These are phyloP conservation scores for Blastobotrys malaysiensis DNA, from an alignment of 1,139 yeast species.

Conservation along the genomic window DNA sequence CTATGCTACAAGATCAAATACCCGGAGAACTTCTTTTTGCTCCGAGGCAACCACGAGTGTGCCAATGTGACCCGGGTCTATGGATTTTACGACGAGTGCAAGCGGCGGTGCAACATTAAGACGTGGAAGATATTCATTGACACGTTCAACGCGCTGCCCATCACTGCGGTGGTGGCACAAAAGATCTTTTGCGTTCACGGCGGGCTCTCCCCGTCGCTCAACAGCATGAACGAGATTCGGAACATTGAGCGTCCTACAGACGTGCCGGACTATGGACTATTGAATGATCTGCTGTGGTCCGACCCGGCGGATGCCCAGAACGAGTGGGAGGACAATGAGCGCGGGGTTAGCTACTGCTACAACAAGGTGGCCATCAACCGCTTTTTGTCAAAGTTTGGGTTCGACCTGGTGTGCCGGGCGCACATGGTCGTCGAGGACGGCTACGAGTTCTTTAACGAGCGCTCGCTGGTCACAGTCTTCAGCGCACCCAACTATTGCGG, in stretches of 20 bases:
- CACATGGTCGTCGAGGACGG: slow-evolving; percentile 99
- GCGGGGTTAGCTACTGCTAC: slow-evolving; percentile 96
- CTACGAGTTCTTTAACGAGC: slow-evolving; percentile 91
- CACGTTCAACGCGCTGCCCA: slow-evolving; percentile 89
- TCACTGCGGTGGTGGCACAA: slow-evolving; percentile 93
- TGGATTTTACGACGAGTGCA: slow-evolving; percentile 96
- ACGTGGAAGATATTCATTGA: slow-evolving; percentile 93
- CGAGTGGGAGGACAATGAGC: slow-evolving; percentile 97
- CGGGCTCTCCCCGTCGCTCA: slow-evolving; percentile 86
- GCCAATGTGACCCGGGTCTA: slow-evolving; percentile 94
- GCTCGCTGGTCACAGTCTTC: slow-evolving; percentile 89
- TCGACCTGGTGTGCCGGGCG: slow-evolving; percentile 93
- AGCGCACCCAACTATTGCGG: slow-evolving; percentile 98
- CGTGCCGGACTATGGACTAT: slow-evolving; percentile 91
- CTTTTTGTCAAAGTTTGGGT: slow-evolving; percentile 79
- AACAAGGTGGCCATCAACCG: slow-evolving; percentile 90
- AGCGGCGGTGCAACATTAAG: slow-evolving; percentile 83
- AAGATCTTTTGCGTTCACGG: slow-evolving; percentile 98
- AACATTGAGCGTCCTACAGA: slow-evolving; percentile 92
- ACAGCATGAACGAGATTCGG: slow-evolving; percentile 86
- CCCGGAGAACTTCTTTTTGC: slow-evolving; percentile 88
- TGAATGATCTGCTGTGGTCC: slow-evolving; percentile 91
- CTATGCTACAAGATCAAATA: slow-evolving; percentile 91
- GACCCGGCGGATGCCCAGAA: slow-evolving; percentile 93
- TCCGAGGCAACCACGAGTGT: slow-evolving; percentile 95